Base-by-base conservation (phyloP, 2,329 filamentous ascomycete species). In the Sporothrix curviconia region DNA sequence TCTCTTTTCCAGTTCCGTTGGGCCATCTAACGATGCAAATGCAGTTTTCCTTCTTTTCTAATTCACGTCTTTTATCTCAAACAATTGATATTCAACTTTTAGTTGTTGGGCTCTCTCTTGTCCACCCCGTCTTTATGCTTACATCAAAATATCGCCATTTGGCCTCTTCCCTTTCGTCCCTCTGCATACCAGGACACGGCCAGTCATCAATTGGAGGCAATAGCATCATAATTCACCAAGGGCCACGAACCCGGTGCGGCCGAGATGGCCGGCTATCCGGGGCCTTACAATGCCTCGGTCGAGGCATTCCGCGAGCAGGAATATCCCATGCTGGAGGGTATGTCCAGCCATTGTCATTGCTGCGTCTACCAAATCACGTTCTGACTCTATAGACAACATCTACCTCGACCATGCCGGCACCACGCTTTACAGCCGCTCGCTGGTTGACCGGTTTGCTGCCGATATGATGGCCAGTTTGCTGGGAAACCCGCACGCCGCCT, bases 371-470 rank as follows among this genome's bases (percentile, higher is more conserved):
- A 28, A 22, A 28, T 1, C 3, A n/a, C 59, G 50, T 47, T 17
- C 55, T 63, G 49, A 62, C 60, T 61, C 47, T 60, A n/a, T 56
- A 92, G 89, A 81, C 54, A 83, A 83, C 9, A 78, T 85, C 47
- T 97, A 96, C 70, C 85, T 97, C 57, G 92, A 97, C 66, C 92
- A 97, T 86, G 91, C 91, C 0, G 92, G 91, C n/a, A 89, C 90
- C n/a, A 92, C 92, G 0, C 76, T 88, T 1, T 90, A 88, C 67
- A 78, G 90, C 42, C 92, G 87, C 69, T 91, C 89, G 30, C 73
- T 94, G 24, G 85, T 97, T 70, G 87, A 92, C 63, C 77, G 75
- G 24, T 96, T 95, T 71, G 83, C 89, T 8, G 70, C 74, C n/a
- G 89, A 94, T 59, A 86, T 96, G 79, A 85, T 86, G 25, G 76